These are phyloP conservation scores for Paecilomyces dactylethromorphus DNA, from an alignment of 2,329 filamentous ascomycete species.

Conservation along the genomic window DNA sequence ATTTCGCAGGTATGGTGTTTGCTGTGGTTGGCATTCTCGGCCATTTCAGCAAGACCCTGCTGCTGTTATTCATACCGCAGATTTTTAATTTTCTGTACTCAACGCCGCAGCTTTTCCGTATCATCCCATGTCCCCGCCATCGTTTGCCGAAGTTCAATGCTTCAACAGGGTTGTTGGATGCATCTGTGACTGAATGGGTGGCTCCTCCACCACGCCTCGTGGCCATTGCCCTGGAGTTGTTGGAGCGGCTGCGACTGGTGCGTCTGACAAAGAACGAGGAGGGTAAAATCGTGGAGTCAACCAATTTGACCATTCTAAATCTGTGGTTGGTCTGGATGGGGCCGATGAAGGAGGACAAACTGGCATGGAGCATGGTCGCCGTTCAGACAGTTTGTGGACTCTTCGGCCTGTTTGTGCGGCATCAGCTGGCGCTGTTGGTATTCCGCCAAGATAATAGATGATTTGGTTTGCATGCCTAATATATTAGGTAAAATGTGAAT, in stretches of 20 bases:
- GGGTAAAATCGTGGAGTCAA: conserved; percentile 69
- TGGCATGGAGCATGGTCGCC: conserved; percentile 72
- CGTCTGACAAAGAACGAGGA: conserved; percentile 60
- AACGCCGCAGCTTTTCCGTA: conserved; percentile 77
- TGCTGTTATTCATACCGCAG: conserved; percentile 85
- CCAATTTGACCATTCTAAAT: conserved; percentile 89
- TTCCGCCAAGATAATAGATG: conserved; percentile 78
- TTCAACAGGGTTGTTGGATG: conserved; percentile 75
- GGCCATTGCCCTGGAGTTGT: conserved; percentile 57
- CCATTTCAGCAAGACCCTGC: conserved; percentile 94
- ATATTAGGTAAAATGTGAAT: neutral
- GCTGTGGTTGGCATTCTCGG: conserved; percentile 93
- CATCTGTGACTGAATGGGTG: conserved; percentile 72
- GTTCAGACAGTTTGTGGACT: conserved; percentile 72
- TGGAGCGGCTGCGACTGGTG: conserved; percentile 63
- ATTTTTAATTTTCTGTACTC: conserved; percentile 97
- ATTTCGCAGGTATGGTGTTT: conserved; percentile 98
- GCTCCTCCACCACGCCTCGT: conserved; percentile 63
- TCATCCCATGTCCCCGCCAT: conserved; percentile 90
- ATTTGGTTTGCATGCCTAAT: conserved; percentile 15
- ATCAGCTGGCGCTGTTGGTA: conserved; percentile 76
- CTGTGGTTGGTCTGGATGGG: conserved; percentile 95
- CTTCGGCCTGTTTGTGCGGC: conserved; percentile 77
- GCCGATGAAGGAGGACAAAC: conserved; percentile 75
- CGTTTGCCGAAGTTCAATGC: conserved; percentile 84